Evolutionary conservation across 352 stramenopile species (phyloP).

Genomic region (Phytophthora multivora): DNA sequence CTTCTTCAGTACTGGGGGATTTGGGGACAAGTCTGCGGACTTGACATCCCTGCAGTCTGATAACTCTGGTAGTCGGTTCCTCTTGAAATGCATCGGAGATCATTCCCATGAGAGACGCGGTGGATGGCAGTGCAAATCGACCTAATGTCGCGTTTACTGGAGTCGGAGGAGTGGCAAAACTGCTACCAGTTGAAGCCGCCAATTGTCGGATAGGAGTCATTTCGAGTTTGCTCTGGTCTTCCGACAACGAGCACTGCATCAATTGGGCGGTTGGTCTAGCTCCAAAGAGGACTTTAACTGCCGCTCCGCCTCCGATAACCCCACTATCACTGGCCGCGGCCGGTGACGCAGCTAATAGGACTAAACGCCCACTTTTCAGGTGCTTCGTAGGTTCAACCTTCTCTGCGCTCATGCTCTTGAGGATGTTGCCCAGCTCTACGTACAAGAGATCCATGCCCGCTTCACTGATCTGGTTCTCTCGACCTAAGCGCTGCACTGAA

Average conservation of each 20-base stretch:
- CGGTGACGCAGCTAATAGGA: slow-evolving; percentile 48
- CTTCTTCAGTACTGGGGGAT: slow-evolving; percentile 12
- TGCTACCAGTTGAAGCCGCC: background rate
- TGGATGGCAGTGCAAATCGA: slow-evolving; percentile 51
- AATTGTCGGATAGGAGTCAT: slow-evolving; percentile 42
- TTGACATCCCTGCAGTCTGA: slow-evolving; percentile 61
- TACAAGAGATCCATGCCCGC: slow-evolving; percentile 55
- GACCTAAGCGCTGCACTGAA: slow-evolving; percentile 57
- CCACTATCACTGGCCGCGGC: slow-evolving; percentile 15
- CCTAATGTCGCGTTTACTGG: slow-evolving; percentile 10
- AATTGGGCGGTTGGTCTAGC: slow-evolving; percentile 30
- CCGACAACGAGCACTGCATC: slow-evolving; percentile 60
- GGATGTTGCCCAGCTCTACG: slow-evolving; percentile 60
- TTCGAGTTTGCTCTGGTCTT: slow-evolving; percentile 65
- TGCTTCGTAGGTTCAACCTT: slow-evolving; percentile 53
- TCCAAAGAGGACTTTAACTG: slow-evolving; percentile 43
- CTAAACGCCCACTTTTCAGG: slow-evolving; percentile 55
- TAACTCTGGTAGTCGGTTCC: slow-evolving; percentile 28
- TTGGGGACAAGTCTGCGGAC: slow-evolving; percentile 35
- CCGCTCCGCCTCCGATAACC: slow-evolving; percentile 13
- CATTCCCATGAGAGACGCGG: slow-evolving; percentile 53
- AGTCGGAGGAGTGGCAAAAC: background rate
- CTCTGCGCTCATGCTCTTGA: slow-evolving; percentile 66
- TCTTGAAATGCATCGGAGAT: slow-evolving; percentile 53
- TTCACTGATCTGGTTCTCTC: slow-evolving; percentile 53